Evolutionary conservation across 805 yeast species (phyloP), one percentile per base, ranked within the genome.

Genomic region (Cyberlindnera mrakii): DNA sequence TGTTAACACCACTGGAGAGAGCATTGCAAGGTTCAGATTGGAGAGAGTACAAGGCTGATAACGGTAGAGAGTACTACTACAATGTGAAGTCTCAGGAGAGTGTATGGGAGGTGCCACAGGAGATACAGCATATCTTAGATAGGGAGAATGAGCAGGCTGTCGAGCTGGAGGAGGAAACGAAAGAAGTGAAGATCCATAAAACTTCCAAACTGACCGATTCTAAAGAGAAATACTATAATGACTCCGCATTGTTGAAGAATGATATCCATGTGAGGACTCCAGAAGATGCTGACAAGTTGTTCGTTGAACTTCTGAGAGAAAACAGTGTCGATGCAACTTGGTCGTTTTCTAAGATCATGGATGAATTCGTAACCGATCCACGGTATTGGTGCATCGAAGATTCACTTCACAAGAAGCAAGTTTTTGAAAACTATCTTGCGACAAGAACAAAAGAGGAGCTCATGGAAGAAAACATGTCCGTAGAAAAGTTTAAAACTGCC

Each of bases 51-150:
- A 56, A 60, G 2, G 69, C 81, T 0, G 74, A 74, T 11, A 80
- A 74, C 6, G 89, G 90, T 3, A 66, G 65, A 41, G 66, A 69
- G 16, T 88, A 88, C 60, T 89, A 85, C 67, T 82, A 81, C 62
- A 84, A 85, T 55, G 66, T 70, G 13, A 62, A 62, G 23, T 76
- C 91, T 0, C 73, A 77, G 6, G 79, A 80, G 53, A 81, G 93
- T 16, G 79, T 82, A 0, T 90, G 96, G 96, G 85, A 80, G 16
- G 62, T 77, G n/a, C 96, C 96, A 0, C 67, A 58, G 1, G 80
- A 71, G 29, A 67, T 76, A 6, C 58, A 59, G 29, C 48, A 44
- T 5, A 59, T 44, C 48, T 19, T 55, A 0, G 47, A 43, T 31
- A 40, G 15, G 8, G 49, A 36, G 33, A 39, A 36, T 25, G 29